Evolutionary conservation across 352 stramenopile genomes (phyloP), one percentile per base, ranked within the genome.

Genomic region (Elongisporangium anandrum): DNA sequence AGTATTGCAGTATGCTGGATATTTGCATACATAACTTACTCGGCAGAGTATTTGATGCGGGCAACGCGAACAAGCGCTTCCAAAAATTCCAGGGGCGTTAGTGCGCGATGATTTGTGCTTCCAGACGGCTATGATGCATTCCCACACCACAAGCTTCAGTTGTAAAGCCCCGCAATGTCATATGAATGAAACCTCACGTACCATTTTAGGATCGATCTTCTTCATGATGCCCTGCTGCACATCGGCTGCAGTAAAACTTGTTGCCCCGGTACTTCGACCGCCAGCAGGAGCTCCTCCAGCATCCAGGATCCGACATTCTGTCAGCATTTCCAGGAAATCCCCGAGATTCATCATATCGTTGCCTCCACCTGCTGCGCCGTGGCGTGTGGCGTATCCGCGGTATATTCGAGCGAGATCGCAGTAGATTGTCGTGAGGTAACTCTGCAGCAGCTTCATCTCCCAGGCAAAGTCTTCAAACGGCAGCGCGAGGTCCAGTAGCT

Each of bases 361-460:
- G 13, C 59, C 61, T 29, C 73, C 61, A 6, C 51, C 50, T 13
- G 17, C 23, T 19, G 45, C 50, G 49, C 22, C 69, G 1, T 55
- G 59, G 26, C 79, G 79, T 48, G 69, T 81, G 22, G 79, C 72
- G 29, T 88, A 93, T 22, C 77, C 77, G 0, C 81, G 73, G 50
- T 91, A 93, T 54, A 91, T 93, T 6, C 83, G 77, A 24, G 73
- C 81, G 15, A 93, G 70, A 53, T 91, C 83, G 57, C 79, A 88
- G 65, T 86, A 78, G 54, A 88, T 76, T 10, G 77, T 88, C 26
- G 77, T 63, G 17, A 92, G 54, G 52, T 80, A 91, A 34, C 71
- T 88, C 59, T 92, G 83, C 50, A 92, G 68, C 50, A 92, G 65
- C 61, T 92, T 90, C 16, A 64, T 56, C 41, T 92, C 83, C 83